Evolutionary conservation across 2,329 filamentous ascomycete species (phyloP).

Genomic region (Penicillium psychrosexuale): DNA sequence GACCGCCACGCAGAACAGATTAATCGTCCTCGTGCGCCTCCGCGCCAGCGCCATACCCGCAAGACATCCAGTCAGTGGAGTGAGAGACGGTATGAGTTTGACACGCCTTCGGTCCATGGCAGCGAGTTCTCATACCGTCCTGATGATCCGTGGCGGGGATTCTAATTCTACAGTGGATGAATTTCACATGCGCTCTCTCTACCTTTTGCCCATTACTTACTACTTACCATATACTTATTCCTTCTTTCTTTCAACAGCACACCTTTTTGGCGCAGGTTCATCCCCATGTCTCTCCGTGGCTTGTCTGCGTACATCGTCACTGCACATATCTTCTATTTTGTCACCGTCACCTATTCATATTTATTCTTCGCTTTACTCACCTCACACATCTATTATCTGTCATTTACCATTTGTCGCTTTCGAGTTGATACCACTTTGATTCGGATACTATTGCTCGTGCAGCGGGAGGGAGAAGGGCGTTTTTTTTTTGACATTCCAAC

Average conservation of each 20-base stretch:
- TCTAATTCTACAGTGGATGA: conserved; percentile 28
- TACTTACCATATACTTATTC: conserved; percentile 1
- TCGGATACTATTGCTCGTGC: conserved; percentile 4
- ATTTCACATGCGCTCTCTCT: neutral
- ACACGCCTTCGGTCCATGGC: conserved; percentile 35
- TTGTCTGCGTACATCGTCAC: neutral
- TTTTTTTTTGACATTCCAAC: neutral
- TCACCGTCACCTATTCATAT: neutral
- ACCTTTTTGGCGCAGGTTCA: neutral
- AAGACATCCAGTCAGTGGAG: conserved; percentile 37
- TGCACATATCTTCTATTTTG: neutral
- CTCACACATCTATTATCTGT: neutral
- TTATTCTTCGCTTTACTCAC: neutral
- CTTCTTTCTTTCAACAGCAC: neutral
- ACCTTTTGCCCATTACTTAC: neutral
- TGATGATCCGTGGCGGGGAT: conserved; percentile 49
- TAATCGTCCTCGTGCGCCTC: conserved; percentile 25
- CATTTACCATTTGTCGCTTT: conserved; percentile 3
- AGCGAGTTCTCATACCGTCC: conserved; percentile 40
- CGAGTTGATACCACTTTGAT: conserved; percentile 12
- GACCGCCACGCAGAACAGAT: conserved; percentile 44
- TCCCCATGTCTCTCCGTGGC: neutral
- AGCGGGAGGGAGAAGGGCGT: conserved; percentile 5
- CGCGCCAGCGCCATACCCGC: conserved; percentile 24
- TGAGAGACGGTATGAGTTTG: conserved; percentile 32